These are phyloP conservation scores for Starmera quercuum DNA, from an alignment of 805 yeast genomes.

Conservation along the genomic window DNA sequence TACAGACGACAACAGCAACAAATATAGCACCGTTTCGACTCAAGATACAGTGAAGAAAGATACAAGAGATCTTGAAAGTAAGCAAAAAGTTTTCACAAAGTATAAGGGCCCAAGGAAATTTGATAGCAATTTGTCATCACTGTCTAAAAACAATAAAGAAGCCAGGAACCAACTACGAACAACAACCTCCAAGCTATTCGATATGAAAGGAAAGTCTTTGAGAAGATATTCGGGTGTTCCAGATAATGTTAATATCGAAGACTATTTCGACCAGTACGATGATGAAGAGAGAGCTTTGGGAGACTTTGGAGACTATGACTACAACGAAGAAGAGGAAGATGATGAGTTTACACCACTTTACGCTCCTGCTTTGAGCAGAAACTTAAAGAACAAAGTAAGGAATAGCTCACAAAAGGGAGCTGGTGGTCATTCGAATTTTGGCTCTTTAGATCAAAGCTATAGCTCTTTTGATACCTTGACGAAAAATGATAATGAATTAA, in stretches of 20 bases:
- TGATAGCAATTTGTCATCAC: constrained; percentile 7
- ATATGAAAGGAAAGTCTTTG: constrained; percentile 63
- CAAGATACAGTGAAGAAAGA: not conserved
- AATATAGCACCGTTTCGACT: not conserved
- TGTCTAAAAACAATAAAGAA: constrained; percentile 1
- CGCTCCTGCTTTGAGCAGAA: constrained; percentile 13
- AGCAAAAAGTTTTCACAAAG: constrained; percentile 10
- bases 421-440: too few relatives aligned
- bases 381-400: constrained; percentile 12
- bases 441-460: not conserved
- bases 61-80: not conserved
- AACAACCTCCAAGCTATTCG: constrained; percentile 68
- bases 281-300: constrained; percentile 30
- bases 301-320: constrained; percentile 19
- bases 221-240: constrained; percentile 68
- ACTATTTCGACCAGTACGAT: constrained; percentile 34
- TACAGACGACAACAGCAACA: constrained; percentile 1
- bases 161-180: constrained; percentile 38
- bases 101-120: constrained; percentile 14
- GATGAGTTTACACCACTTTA: constrained; percentile 20
- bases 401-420: constrained; percentile 2
- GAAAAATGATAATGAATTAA: constrained; percentile 6
- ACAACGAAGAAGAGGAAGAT: constrained; percentile 17
- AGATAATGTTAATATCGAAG: constrained; percentile 43
- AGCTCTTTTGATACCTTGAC: constrained; percentile 8